phyloP scores from a whole-genome alignment of 805 yeast genomes.

The fission yeast (Schizosaccharomyces pombe) region DNA sequence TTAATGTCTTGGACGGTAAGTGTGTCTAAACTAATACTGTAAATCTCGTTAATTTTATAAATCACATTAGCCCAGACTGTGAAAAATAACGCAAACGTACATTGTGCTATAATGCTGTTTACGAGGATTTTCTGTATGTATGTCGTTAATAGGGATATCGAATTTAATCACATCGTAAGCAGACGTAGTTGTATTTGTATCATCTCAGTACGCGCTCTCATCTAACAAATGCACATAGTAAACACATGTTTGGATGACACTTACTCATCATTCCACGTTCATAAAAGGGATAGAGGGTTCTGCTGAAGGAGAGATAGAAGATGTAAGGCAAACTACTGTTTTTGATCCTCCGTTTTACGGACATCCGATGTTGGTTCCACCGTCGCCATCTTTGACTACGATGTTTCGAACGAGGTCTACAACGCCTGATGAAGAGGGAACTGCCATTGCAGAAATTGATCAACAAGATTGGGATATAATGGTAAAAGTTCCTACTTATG shows the following conservation, averaged over 20 bases:
- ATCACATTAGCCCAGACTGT: too few species aligned
- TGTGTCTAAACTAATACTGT: too few species aligned
- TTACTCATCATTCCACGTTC: not conserved
- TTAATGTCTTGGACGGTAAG: too few species aligned
- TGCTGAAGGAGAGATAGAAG: not conserved
- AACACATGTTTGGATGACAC: not conserved
- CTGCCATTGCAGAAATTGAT: not conserved
- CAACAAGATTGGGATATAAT: not conserved
- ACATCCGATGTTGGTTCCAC: constrained; percentile 3
- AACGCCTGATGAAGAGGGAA: not conserved
- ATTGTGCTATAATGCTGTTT: too few species aligned
- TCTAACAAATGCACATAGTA: too few species aligned
- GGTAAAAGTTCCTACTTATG: constrained; percentile 17
- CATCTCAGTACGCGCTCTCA: not conserved
- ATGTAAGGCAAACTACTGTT: not conserved
- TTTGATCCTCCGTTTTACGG: constrained; percentile 5
- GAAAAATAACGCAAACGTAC: too few species aligned
- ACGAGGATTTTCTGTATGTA: too few species aligned
- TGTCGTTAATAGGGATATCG: too few species aligned
- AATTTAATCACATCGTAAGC: too few species aligned
- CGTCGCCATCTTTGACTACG: not conserved
- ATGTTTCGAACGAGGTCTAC: constrained; percentile 1
- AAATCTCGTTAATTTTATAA: too few species aligned
- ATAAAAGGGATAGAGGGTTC: not conserved
- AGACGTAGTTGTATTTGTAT: not conserved